Percentiles rank a stretch among this genome's conserved stretches.
Conservation (phyloP, 148 eudicot genomes). For the Fagopyrum homotropicum region DNA sequence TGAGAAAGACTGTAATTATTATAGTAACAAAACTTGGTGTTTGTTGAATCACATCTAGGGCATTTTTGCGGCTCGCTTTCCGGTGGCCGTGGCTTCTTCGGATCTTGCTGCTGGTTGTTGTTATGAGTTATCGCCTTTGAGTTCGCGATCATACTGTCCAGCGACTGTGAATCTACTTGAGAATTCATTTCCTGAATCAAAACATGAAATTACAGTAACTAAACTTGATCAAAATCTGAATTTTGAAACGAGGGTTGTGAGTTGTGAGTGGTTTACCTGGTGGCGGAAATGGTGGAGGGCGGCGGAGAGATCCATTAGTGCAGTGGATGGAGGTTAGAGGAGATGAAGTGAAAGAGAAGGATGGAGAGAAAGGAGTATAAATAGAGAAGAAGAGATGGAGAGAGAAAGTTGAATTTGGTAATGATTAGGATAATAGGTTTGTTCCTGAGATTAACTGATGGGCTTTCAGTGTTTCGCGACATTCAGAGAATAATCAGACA, state of each 20-base stretch:
- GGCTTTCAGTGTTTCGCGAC: neutral
- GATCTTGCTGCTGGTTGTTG: slow-evolving; percentile 18
- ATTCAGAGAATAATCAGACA: neutral
- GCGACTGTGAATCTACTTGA: neutral
- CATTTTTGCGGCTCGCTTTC: slow-evolving; percentile 61
- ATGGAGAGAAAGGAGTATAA: neutral
- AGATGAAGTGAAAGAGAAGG: neutral
- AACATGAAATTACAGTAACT: neutral
- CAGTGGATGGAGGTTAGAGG: neutral
- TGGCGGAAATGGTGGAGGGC: neutral
- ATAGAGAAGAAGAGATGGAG: neutral
- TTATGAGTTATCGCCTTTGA: neutral
- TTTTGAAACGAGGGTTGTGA: neutral
- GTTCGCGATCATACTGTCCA: neutral
- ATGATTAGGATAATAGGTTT: neutral
- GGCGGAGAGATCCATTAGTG: slow-evolving; percentile 1
- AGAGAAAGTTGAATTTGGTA: neutral
- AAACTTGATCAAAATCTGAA: neutral
- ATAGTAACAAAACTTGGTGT: slow-evolving; percentile 91
- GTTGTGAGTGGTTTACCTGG: neutral
- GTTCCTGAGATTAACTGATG: neutral
- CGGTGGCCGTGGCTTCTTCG: slow-evolving; percentile 67
- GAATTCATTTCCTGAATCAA: neutral
- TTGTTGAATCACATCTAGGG: slow-evolving; percentile 77
- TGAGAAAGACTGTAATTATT: slow-evolving; percentile 89